Base-by-base conservation (phyloP, 768 basidiomycete genomes). In the Tricholomella constricta region DNA sequence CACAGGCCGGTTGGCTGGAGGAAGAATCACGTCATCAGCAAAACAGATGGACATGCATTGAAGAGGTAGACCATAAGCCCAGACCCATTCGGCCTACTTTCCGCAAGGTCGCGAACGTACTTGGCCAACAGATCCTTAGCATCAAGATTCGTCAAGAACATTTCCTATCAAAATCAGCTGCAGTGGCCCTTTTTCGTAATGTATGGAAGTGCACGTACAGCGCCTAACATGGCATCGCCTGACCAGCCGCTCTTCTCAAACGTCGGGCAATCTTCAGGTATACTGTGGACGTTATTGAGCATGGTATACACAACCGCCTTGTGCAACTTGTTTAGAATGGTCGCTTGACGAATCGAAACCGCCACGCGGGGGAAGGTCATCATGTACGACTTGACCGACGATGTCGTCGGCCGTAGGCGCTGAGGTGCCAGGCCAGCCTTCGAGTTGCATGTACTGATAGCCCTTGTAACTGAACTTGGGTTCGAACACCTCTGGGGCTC, bases 191-290 rank as follows among this genome's bases (percentile, higher is more conserved):
- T n/a, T n/a, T n/a, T n/a, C 5, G 0, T 37, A 12, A 38, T 23
- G 22, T 15, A 38, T 8, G 10, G n/a, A 23, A 37, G 23, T 14
- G 35, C 23, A 59, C 63, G 14, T 32, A 69, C 67, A n/a, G 66
- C 60, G 6, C 64, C 54, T 10, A 69, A 53, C 66, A 62, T 62
- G 10, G 66, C 68, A 26, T 69, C 68, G 2, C 68, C 68, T 0
- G 67, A 61, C 68, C 68, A 69, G 1, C 68, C 68, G 48, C 67
- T 69, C 55, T 69, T 69, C 61, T 69, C 68, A 37, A 63, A 67
- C 17, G 63, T 65, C 0, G 66, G 68, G 44, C 68, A 67, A 41
- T 67, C 65, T 40, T 56, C 58, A 19, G 62, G 62, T 4, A 65
- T 65, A 12, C 62, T 60, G 32, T 65, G 60, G 38, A 59, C 57